Evolutionary conservation across 1,284 basidiomycete genomes (phyloP).

Genomic region (Coniferiporia sulphurascens): DNA sequence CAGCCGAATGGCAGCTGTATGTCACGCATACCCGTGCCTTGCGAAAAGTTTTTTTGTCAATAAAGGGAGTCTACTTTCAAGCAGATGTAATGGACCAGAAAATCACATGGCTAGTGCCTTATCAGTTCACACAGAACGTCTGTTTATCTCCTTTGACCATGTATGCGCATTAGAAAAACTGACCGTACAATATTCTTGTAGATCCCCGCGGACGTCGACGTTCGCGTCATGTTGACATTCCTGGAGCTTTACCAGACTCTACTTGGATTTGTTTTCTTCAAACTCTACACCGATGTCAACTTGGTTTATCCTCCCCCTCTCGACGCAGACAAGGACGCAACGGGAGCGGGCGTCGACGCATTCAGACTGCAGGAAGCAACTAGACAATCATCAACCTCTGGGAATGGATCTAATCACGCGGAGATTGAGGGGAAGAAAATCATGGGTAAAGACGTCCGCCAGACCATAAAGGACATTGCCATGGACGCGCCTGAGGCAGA

Average conservation of each 20-base stretch:
- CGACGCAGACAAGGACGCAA: slow-evolving; percentile 81
- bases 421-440: slow-evolving; percentile 54
- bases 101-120: slow-evolving; percentile 96
- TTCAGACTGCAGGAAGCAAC: slow-evolving; percentile 68
- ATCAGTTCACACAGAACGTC: slow-evolving; percentile 97
- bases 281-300: slow-evolving; percentile 92
- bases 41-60: slow-evolving; percentile 92
- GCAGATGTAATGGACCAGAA: slow-evolving; percentile 91
- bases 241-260: slow-evolving; percentile 97
- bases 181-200: slow-evolving; percentile 29
- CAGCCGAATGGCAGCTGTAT: slow-evolving; percentile 94
- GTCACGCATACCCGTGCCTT: slow-evolving; percentile 86
- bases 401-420: slow-evolving; percentile 37
- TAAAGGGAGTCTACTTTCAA: slow-evolving; percentile 99
- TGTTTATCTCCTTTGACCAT: slow-evolving; percentile 16
- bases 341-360: slow-evolving; percentile 87
- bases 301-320: slow-evolving; percentile 94
- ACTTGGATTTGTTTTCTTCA: slow-evolving; percentile 95
- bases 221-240: slow-evolving; percentile 98
- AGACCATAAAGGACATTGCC: slow-evolving; percentile 65
- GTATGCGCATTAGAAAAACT: background rate
- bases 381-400: slow-evolving; percentile 27
- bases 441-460: slow-evolving; percentile 65
- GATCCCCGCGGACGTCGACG: slow-evolving; percentile 95
- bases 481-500: slow-evolving; percentile 29